phyloP scores from a whole-genome alignment of 495 filamentous ascomycete species.

The Terfezia claveryi region DNA sequence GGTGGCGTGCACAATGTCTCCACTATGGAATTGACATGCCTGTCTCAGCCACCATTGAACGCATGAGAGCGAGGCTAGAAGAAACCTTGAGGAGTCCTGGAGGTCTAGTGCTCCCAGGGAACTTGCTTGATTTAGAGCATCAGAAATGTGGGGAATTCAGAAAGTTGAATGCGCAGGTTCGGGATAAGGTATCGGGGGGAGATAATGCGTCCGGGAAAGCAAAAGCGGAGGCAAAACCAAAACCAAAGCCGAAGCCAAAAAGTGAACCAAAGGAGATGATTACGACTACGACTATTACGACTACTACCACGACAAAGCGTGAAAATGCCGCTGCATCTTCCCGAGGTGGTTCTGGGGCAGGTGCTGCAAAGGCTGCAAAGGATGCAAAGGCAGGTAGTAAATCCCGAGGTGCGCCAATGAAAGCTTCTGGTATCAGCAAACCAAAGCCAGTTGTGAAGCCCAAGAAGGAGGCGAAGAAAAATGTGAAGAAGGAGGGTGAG shows the following conservation, averaged over 20 bases:
- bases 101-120: constrained; percentile 1
- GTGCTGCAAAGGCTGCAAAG: not conserved
- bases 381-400: not conserved
- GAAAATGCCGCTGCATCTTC: not conserved
- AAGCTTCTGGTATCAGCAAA: not conserved
- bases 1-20: constrained; percentile 11
- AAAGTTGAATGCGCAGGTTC: constrained; percentile 9
- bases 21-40: constrained; percentile 8
- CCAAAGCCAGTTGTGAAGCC: not conserved
- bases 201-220: not conserved
- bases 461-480: not conserved
- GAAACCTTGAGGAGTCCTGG: not conserved
- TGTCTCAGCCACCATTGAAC: not conserved
- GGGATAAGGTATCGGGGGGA: not conserved
- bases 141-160: constrained; percentile 7
- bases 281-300: not conserved
- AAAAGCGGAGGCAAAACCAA: not conserved
- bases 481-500: not conserved
- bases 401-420: not conserved
- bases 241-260: constrained; percentile 1
- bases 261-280: not conserved
- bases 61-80: constrained; percentile 1
- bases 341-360: not conserved
- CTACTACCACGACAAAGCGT: not conserved
- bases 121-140: constrained; percentile 4